Evolutionary conservation across 176 grass and related monocot genomes (phyloP).

Genomic region (Oryza brachyantha): DNA sequence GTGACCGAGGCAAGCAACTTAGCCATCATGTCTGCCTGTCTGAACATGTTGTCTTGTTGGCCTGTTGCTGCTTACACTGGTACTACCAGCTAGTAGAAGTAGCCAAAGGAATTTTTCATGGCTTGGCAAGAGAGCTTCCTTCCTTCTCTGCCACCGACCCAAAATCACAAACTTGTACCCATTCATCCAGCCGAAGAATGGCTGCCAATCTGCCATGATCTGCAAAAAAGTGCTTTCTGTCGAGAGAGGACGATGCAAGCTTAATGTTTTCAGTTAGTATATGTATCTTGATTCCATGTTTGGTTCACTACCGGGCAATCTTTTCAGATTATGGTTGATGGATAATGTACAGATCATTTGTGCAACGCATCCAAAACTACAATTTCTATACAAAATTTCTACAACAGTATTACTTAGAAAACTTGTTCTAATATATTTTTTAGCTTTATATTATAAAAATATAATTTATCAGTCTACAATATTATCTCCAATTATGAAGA

Average conservation of each 20-base stretch:
- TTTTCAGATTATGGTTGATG: too few relatives aligned
- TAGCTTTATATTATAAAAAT: too few relatives aligned
- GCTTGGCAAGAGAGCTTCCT: slow-evolving; percentile 35
- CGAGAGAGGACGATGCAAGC: not conserved
- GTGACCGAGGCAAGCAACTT: slow-evolving; percentile 45
- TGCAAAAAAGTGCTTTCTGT: slow-evolving; percentile 11
- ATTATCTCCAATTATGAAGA: too few relatives aligned
- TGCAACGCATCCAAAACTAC: too few relatives aligned
- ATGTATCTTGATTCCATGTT: not conserved
- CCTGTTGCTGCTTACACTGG: not conserved
- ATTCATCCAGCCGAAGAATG: not conserved
- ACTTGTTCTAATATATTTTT: too few relatives aligned
- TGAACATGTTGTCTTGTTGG: not conserved
- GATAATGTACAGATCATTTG: too few relatives aligned
- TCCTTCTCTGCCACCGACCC: not conserved
- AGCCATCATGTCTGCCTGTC: not conserved
- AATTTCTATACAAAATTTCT: too few relatives aligned
- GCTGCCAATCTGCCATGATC: not conserved
- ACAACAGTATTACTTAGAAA: too few relatives aligned
- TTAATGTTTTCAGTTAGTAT: not conserved
- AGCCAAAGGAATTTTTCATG: slow-evolving; percentile 10
- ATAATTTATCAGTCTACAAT: too few relatives aligned
- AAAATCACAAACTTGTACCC: not conserved
- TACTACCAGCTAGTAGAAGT: not conserved
- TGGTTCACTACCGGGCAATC: not conserved